phyloP scores from a whole-genome alignment of 2,329 filamentous ascomycete species.

The Diplocarpon rosae region DNA sequence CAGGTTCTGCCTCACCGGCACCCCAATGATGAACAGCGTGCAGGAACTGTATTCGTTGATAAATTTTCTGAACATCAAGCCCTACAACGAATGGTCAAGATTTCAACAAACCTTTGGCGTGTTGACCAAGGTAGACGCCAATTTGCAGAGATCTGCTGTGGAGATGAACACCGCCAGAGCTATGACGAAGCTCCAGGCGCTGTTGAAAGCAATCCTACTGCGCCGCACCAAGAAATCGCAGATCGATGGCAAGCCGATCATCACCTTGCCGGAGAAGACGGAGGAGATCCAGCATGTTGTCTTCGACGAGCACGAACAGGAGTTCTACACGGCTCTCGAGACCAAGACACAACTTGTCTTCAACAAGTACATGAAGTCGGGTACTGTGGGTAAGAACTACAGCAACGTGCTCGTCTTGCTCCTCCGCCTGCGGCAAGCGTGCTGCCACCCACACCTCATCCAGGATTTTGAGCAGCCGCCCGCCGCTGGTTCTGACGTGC shows the following conservation, averaged over 20 bases:
- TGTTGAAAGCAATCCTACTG: constrained; percentile 72
- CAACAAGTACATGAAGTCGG: constrained; percentile 63
- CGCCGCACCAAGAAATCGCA: constrained; percentile 70
- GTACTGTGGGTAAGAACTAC: constrained; percentile 62
- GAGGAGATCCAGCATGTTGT: constrained; percentile 50
- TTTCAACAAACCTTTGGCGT: constrained; percentile 39
- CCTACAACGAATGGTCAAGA: constrained; percentile 53
- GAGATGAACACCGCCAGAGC: constrained; percentile 30
- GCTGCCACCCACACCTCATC: constrained; percentile 65
- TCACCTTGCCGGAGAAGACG: constrained; percentile 55
- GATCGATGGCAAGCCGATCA: constrained; percentile 70
- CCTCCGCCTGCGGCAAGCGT: constrained; percentile 68
- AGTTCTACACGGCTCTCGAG: constrained; percentile 58
- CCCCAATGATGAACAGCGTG: constrained; percentile 81
- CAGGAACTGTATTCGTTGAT: constrained; percentile 69
- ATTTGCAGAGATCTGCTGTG: constrained; percentile 6
- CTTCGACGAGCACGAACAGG: constrained; percentile 54
- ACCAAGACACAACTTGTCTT: constrained; percentile 56
- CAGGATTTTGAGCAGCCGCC: constrained; percentile 44
- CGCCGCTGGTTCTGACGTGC: constrained; percentile 8
- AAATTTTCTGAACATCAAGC: constrained; percentile 64
- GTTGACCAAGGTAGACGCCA: constrained; percentile 19
- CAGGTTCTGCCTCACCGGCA: constrained; percentile 68
- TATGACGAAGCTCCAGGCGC: constrained; percentile 60
- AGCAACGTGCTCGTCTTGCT: constrained; percentile 71